Evolutionary conservation across 2,329 filamentous ascomycete species (phyloP), one percentile per base, ranked within the genome.

Genomic region (Geoglossum cookeanum): DNA sequence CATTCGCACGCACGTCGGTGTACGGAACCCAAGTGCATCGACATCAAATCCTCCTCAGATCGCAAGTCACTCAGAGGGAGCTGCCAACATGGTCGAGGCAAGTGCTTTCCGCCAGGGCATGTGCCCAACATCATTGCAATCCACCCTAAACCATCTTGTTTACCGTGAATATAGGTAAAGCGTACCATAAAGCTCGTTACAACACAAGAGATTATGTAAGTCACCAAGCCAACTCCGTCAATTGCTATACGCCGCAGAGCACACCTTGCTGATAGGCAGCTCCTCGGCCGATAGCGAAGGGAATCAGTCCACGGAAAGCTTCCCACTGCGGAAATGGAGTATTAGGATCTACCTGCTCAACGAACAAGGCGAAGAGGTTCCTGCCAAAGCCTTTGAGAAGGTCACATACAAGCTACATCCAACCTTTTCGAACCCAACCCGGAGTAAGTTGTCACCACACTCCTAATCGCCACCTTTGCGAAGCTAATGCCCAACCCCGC

Each of bases 361-460:
- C 62, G 85, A 94, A 64, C 81, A 87, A 61, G 90, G 89, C 63
- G 86, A 92, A 63, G 83, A 94, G 70, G 78, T 88, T 55, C 79
- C 85, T 6, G 89, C 91, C 57, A 87, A 75, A 63, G 80, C 89
- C 70, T 97, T 96, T 74, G 87, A 88, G 68, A 95, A 94, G 74
- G 91, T 86, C 47, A 84, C 84, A 58, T 98, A 96, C 74, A 86
- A 87, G 66, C 79, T 98, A 33, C 92, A 98, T 71, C 91, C 92
- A 37, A 92, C 88, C 55, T 98, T 98, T 70, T 86, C 84, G 57
- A 86, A 90, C 65, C 85, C 76, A 52, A 70, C 79, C 56, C 91
- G 97, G 73, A 84, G 89, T 94, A 77, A 64, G 84, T 75, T 53
- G 9, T 35, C 57, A 8, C 37, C 30, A n/a, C 45, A 51, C 11